phyloP scores from a whole-genome alignment of 495 filamentous ascomycete genomes.

The Neurospora hispaniola region DNA sequence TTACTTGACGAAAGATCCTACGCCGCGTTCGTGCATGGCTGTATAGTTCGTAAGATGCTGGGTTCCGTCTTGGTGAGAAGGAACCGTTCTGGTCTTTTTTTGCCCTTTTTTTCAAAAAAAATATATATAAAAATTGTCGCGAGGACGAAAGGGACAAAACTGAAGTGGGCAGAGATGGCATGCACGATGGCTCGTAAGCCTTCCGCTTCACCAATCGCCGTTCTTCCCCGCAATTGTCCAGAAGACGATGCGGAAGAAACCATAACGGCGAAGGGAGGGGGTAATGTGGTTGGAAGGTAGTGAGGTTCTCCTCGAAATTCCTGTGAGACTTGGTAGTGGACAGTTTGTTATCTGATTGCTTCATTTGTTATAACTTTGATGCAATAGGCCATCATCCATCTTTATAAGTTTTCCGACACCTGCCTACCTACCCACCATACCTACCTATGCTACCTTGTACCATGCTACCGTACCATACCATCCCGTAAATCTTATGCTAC shows the following conservation, averaged over 20 bases:
- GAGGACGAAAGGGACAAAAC: too few species aligned
- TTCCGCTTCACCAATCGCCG: too few species aligned
- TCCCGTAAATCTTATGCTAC: not conserved
- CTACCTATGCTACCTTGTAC: not conserved
- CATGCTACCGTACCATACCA: not conserved
- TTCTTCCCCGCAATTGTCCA: too few species aligned
- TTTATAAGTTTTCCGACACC: not conserved
- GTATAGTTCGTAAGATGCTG: not conserved
- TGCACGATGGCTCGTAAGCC: too few species aligned
- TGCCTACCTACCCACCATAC: not conserved
- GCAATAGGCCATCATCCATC: not conserved
- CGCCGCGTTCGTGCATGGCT: not conserved
- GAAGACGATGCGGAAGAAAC: too few species aligned
- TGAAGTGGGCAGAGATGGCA: too few species aligned
- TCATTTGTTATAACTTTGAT: not conserved
- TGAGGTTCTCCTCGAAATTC: not conserved
- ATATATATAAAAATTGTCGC: too few species aligned
- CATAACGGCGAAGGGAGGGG: too few species aligned
- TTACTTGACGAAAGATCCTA: not conserved
- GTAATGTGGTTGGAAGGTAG: not conserved
- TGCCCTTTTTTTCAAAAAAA: too few species aligned
- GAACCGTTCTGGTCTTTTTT: too few species aligned
- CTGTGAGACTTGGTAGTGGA: too few species aligned
- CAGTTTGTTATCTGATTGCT: not conserved
- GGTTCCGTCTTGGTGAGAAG: not conserved